Evolutionary conservation across 345 rosid species (phyloP).

Genomic region (Aegle marmelos): DNA sequence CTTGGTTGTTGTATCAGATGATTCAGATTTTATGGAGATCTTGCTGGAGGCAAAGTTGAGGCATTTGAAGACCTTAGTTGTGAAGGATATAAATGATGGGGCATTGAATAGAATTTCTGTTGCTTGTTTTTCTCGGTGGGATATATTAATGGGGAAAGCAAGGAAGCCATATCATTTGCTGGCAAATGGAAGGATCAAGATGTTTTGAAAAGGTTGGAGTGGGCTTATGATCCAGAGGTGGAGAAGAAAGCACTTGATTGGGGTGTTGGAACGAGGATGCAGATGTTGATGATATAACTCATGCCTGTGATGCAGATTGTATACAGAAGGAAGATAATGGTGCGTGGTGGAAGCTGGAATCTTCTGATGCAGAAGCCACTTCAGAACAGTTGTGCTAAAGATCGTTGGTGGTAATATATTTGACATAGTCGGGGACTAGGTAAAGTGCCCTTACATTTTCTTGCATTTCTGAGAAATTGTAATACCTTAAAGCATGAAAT

Average conservation of each 20-base stretch:
- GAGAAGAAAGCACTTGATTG: slow-evolving; percentile 30
- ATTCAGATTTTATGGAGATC: slow-evolving; percentile 65
- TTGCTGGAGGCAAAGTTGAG: slow-evolving; percentile 67
- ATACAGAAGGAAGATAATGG: slow-evolving; percentile 28
- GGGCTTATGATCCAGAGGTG: not conserved
- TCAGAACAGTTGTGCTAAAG: slow-evolving; percentile 9
- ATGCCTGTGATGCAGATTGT: slow-evolving; percentile 19
- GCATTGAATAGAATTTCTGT: slow-evolving; percentile 71
- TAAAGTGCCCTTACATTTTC: not conserved
- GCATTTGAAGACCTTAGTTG: slow-evolving; percentile 70
- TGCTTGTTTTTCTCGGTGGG: slow-evolving; percentile 73
- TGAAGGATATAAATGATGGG: slow-evolving; percentile 19
- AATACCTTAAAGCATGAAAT: too few species aligned
- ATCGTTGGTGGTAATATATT: too few species aligned
- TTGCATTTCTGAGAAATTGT: too few species aligned
- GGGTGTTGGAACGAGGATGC: not conserved
- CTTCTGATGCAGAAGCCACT: slow-evolving; percentile 37
- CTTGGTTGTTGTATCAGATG: slow-evolving; percentile 49
- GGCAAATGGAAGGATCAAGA: slow-evolving; percentile 35
- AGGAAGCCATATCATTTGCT: slow-evolving; percentile 58
- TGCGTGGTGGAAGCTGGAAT: slow-evolving; percentile 68
- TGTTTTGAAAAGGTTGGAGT: slow-evolving; percentile 38
- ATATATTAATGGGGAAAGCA: slow-evolving; percentile 74
- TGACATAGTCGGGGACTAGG: not conserved
- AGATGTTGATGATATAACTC: slow-evolving; percentile 16